These are phyloP conservation scores for Beauveria caledonica DNA, from an alignment of 2,329 filamentous ascomycete genomes.

Conservation along the genomic window DNA sequence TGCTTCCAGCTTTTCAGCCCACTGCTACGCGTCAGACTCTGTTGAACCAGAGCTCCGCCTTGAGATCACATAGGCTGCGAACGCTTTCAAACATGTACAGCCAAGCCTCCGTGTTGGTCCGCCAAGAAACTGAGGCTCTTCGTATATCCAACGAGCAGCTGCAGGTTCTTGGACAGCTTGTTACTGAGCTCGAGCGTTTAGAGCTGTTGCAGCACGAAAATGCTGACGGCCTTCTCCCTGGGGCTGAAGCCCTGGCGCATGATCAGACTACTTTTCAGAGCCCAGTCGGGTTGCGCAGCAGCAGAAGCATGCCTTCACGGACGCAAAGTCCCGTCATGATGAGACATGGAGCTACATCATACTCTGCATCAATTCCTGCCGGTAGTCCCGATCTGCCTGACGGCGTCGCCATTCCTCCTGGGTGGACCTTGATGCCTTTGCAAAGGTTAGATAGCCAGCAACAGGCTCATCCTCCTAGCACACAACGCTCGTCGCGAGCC, in stretches of 20 bases:
- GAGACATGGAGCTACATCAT: constrained; percentile 38
- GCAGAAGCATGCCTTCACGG: neutral
- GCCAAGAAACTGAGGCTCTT: constrained; percentile 6
- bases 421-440: constrained; percentile 57
- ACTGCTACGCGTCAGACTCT: neutral
- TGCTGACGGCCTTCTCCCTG: neutral
- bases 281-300: neutral
- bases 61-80: constrained; percentile 1
- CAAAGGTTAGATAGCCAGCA: constrained; percentile 40
- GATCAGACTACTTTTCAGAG: neutral
- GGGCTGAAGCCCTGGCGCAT: neutral
- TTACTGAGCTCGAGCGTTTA: constrained; percentile 5
- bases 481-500: constrained; percentile 5
- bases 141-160: constrained; percentile 7
- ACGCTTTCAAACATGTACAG: neutral
- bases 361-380: constrained; percentile 45
- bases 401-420: constrained; percentile 54
- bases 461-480: neutral
- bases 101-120: constrained; percentile 4
- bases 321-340: constrained; percentile 32
- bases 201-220: neutral
- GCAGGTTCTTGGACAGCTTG: constrained; percentile 7
- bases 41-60: neutral
- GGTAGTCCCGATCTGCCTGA: constrained; percentile 55
- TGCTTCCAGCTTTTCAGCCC: neutral